Evolutionary conservation across 2,329 filamentous ascomycete genomes (phyloP), one percentile per base, ranked within the genome.

Genomic region (Fusarium nodosum): DNA sequence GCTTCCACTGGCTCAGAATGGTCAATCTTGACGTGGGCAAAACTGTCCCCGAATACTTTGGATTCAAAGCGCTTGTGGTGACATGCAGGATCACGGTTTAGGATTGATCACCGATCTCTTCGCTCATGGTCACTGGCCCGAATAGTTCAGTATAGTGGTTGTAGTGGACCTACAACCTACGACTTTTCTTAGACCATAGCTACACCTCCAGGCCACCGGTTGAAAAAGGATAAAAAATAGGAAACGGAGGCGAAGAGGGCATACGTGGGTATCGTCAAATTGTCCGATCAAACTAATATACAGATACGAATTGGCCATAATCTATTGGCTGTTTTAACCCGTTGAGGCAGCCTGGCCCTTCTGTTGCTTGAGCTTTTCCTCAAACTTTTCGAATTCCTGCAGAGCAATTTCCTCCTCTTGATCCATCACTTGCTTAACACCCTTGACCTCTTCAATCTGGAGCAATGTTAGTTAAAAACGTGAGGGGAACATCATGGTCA

Each of bases 391-490:
- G 82, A 99, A 98, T 77, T 98, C 95, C 73, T 90, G 82, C 75
- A 95, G 81, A 1, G 94, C 89, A 69, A 97, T 87, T 79, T 97
- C 93, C 78, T 98, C 96, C 81, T 97, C 96, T 74, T 93, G 87
- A 74, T 98, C 95, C 75, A 97, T 80, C 4, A 97, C 91, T 79
- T 98, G 95, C 68, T 93, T 88, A 42, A 99, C 95, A 5, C 92
- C 93, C 80, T 97, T 91, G 39, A 98, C 96, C 79, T 98, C 96
- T 79, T 97, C 94, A 70, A 98, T 97, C 88, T 97, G 81, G 9
- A 10, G 51, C 20, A n/a, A 42, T 7, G 30, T 82, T 64, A 83
- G 77, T 61, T 56, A 11, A 16, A 39, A 11, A 22, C 33, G 13
- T 18, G 13, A 28, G 34, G 34, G 13, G 6, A 24, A 31, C 24